Base-by-base conservation (phyloP, 2,329 filamentous ascomycete genomes). In the Fusarium acutatum region DNA sequence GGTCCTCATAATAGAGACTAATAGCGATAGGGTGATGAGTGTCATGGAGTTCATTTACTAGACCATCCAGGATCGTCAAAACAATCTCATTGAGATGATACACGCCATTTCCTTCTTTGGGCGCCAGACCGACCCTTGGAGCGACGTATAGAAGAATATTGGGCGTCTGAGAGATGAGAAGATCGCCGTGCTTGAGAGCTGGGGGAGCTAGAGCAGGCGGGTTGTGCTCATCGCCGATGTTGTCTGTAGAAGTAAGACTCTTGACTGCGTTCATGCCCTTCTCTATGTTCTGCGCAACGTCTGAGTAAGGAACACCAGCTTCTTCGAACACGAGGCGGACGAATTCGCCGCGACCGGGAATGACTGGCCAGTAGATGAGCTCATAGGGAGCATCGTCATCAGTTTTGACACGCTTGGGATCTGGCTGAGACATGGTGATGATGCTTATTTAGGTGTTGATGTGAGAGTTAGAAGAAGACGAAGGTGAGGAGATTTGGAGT, bases 331-430 rank as follows among this genome's bases (percentile, higher is more conserved):
- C 87, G 17, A 96, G 88, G 28, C 93, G 92, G 78, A 95, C 83
- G 80, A 90, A 89, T 79, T 96, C 93, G 69, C 90, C 93, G 54
- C 93, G 91, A 44, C 93, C 93, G 38, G 93, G 93, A 32, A 94
- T 83, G 24, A 81, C 82, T 24, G 92, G 91, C 88, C 92, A 93
- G 86, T 95, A 95, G 79, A 93, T 85, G 64, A 93, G 87, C 72
- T 91, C 85, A 79, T 92, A 93, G 1, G 86, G 83, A 60, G 82
- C 80, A 53, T 86, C 84, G 68, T 87, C 85, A 75, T 81, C 70
- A 22, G 78, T 77, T 35, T 79, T 82, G 59, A 76, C 57, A n/a
- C 79, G 77, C 63, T 81, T 81, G 14, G 75, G 46, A 18, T 69
- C 72, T 69, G 24, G 75, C 44, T 34, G 76, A 68, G 78, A 79